Evolutionary conservation across 2,329 filamentous ascomycete genomes (phyloP), one percentile per base, ranked within the genome.

Genomic region (Aspergillus quadricinctus): DNA sequence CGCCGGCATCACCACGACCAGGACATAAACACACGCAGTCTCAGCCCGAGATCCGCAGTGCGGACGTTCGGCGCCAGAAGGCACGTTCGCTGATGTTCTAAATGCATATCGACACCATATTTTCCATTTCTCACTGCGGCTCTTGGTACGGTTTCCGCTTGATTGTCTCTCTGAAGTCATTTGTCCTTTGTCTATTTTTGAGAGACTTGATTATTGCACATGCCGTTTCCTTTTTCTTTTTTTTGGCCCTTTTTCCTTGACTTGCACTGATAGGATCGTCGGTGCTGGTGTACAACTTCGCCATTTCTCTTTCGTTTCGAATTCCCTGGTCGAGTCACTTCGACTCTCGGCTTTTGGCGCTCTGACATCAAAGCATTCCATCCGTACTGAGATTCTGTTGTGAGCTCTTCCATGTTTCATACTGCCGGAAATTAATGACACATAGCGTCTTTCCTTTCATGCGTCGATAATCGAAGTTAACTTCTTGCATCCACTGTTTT

Each of bases 61-160:
- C 63, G 41, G 72, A 76, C 37, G 66, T 70, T 55, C 70, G 74
- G 37, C 71, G 72, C 37, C 70, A 75, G 57, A 77, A 76, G 62
- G 71, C 73, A 7, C 72, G 72, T 53, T 77, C 75, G 29, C 61
- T 77, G 58, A 72, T 76, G 55, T 75, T 76, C 56, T 77, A 62
- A 68, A 58, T 41, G 54, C 52, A 60, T 65, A 57, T 64, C 63
- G 60, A 63, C 63, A 61, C 59, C 61, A 61, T 64, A 61, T 57
- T 57, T 61, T 57, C 64, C 14, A 57, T 55, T 62, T 53, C 52
- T 31, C 48, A 53, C 52, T 63, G 51, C 50, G 60, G 61, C 48
- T 51, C 52, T 57, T 53, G 52, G 49, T 48, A 11, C 19, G 55
- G 51, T 37, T 56, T 49, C 54, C 29, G 55, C 40, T 50, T 23